Evolutionary conservation across 805 yeast species (phyloP).

Genomic region (Ogataea neopini): DNA sequence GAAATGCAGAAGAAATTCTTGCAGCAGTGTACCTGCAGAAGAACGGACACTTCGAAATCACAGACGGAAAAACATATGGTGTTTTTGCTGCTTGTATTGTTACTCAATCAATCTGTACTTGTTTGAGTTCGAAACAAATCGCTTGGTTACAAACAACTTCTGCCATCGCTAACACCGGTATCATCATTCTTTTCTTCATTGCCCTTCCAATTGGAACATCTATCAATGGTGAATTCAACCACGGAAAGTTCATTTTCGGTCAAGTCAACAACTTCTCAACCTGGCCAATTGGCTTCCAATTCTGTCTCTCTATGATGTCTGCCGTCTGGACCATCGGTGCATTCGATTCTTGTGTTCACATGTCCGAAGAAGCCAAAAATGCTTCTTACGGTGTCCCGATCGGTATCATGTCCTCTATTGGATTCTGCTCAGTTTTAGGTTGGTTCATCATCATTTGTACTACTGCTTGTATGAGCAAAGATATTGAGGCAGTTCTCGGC

Average conservation of each 20-base stretch:
- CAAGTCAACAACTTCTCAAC: conserved; percentile 48
- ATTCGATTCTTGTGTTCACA: conserved; percentile 71
- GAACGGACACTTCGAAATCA: conserved; percentile 57
- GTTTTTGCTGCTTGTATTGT: conserved; percentile 63
- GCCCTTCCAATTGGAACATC: conserved; percentile 65
- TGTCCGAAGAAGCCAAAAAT: conserved; percentile 68
- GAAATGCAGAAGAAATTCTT: conserved; percentile 59
- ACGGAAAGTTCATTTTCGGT: conserved; percentile 57
- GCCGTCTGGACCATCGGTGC: conserved; percentile 77
- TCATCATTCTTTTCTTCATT: conserved; percentile 56
- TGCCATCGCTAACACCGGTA: conserved; percentile 51
- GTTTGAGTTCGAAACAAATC: conserved; percentile 55
- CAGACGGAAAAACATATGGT: conserved; percentile 59
- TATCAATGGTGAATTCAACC: conserved; percentile 42
- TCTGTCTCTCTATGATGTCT: conserved; percentile 51
- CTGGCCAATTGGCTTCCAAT: conserved; percentile 64
- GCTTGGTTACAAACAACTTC: conserved; percentile 63
- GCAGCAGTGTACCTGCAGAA: conserved; percentile 54
- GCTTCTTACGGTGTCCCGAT: conserved; percentile 64
- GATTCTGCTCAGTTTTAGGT: conserved; percentile 60
- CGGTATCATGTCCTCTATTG: conserved; percentile 61
- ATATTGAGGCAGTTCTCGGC: conserved; percentile 42
- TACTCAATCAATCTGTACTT: conserved; percentile 52
- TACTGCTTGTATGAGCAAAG: conserved; percentile 53
- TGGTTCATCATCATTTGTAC: conserved; percentile 54